These are phyloP conservation scores for Thalassiosira livingstoniorum DNA, from an alignment of 352 stramenopile species.

Conservation along the genomic window DNA sequence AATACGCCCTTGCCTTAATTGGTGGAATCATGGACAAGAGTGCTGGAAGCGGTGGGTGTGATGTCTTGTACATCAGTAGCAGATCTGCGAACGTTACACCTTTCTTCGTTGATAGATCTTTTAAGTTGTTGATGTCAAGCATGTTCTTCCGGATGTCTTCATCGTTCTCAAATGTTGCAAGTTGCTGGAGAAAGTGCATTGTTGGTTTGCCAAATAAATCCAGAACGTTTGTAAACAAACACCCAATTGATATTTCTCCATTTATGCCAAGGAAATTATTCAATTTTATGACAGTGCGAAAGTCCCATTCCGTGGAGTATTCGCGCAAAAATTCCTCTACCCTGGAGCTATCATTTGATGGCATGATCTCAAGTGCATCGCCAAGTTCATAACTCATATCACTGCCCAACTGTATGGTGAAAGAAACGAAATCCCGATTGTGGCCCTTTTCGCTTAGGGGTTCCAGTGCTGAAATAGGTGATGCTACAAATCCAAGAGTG, in stretches of 20 bases:
- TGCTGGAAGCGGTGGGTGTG: conserved; percentile 64
- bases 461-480: conserved; percentile 55
- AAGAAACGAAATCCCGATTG: conserved; percentile 71
- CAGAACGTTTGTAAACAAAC: conserved; percentile 71
- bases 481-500: conserved; percentile 48
- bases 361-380: conserved; percentile 77
- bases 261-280: conserved; percentile 68
- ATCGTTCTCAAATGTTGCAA: conserved; percentile 73
- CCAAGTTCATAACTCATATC: conserved; percentile 64
- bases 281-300: conserved; percentile 68
- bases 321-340: conserved; percentile 66
- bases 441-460: conserved; percentile 62
- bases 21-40: conserved; percentile 73
- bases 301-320: conserved; percentile 70
- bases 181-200: conserved; percentile 73
- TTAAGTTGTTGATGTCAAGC: conserved; percentile 63
- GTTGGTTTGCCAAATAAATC: conserved; percentile 78
- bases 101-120: conserved; percentile 52
- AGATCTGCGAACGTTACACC: conserved; percentile 70
- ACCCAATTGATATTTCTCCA: conserved; percentile 66
- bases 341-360: conserved; percentile 60
- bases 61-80: conserved; percentile 65
- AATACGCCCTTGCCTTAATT: conserved; percentile 76
- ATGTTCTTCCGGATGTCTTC: conserved; percentile 65
- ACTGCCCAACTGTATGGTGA: conserved; percentile 48